A percentile compares a stretch with the other conserved stretches of the same genome.
Evolutionary conservation across 2,329 filamentous ascomycete species (phyloP).

Genomic region (Aureobasidium sp.): DNA sequence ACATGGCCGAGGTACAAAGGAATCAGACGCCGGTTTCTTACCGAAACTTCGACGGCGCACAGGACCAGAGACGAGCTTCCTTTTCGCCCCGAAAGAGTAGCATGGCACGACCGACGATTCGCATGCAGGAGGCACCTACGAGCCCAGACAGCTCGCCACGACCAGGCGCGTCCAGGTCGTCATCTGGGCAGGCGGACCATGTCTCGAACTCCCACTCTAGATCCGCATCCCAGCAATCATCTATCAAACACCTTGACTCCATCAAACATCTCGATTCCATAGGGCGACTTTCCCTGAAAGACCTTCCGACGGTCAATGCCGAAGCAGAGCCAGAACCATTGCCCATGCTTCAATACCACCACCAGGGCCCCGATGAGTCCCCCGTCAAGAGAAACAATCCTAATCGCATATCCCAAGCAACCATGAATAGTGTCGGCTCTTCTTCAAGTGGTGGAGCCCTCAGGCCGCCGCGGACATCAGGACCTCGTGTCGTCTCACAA

Average conservation of each 20-base stretch:
- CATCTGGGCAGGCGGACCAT: conserved; percentile 17
- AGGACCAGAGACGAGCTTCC: neutral
- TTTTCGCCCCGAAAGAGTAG: conserved; percentile 8
- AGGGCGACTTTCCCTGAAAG: conserved; percentile 14
- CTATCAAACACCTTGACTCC: conserved; percentile 11
- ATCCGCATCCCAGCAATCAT: conserved; percentile 8
- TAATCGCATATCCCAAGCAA: conserved; percentile 24
- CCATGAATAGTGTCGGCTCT: conserved; percentile 22
- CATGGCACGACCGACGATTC: conserved; percentile 16
- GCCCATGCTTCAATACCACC: conserved; percentile 41
- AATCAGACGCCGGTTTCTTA: neutral
- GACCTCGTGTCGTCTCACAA: conserved; percentile 64
- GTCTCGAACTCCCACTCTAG: conserved; percentile 8
- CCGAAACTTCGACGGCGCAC: neutral
- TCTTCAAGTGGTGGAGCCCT: conserved; percentile 19
- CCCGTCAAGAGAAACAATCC: conserved; percentile 18
- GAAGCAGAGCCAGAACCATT: conserved; percentile 21
- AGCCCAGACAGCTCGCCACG: conserved; percentile 25
- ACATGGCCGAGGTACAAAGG: conserved; percentile 3
- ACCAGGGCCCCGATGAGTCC: conserved; percentile 34
- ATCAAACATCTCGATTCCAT: conserved; percentile 12
- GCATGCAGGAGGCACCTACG: conserved; percentile 25
- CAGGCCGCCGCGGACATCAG: conserved; percentile 43
- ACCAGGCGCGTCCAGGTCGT: conserved; percentile 20
- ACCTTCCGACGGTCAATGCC: conserved; percentile 13